A percentile compares a stretch with the other conserved stretches of the same genome.
phyloP scores from a whole-genome alignment of 2,329 filamentous ascomycete species.

The Monilinia fructicola region DNA sequence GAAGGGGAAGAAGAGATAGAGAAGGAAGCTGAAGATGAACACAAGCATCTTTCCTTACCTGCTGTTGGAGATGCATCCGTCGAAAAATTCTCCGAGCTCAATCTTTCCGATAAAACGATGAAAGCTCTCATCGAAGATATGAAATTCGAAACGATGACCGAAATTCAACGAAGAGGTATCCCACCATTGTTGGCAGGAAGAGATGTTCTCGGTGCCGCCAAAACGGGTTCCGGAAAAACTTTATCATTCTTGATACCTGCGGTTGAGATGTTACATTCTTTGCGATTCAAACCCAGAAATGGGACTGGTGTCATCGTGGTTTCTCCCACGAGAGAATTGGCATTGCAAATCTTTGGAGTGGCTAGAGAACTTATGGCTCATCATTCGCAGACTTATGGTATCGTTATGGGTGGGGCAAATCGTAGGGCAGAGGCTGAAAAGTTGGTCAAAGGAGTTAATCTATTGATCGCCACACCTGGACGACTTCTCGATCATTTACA shows the following conservation, averaged over 20 bases:
- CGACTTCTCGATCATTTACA: constrained; percentile 90
- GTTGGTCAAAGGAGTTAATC: constrained; percentile 88
- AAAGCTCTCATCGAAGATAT: constrained; percentile 79
- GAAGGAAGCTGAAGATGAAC: constrained; percentile 29
- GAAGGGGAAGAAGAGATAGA: constrained; percentile 25
- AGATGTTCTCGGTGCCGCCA: constrained; percentile 92
- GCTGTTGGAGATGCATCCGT: constrained; percentile 26
- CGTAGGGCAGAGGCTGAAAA: constrained; percentile 89
- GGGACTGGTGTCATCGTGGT: constrained; percentile 90
- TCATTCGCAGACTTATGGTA: constrained; percentile 93
- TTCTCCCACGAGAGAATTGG: constrained; percentile 89
- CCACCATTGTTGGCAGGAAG: constrained; percentile 84
- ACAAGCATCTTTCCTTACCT: constrained; percentile 31
- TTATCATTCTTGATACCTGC: constrained; percentile 92
- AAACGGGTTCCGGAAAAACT: constrained; percentile 95
- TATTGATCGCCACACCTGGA: constrained; percentile 91
- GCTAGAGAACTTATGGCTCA: constrained; percentile 88
- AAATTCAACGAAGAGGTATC: constrained; percentile 85
- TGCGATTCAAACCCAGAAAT: constrained; percentile 93
- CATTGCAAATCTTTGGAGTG: constrained; percentile 94
- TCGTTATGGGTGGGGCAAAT: constrained; percentile 95
- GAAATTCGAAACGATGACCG: constrained; percentile 94
- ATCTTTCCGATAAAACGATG: constrained; percentile 84
- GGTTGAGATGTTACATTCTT: constrained; percentile 84
- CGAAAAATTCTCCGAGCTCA: constrained; percentile 55